Evolutionary conservation across 2,329 filamentous ascomycete genomes (phyloP).

Genomic region (Epicoccum nigrum): DNA sequence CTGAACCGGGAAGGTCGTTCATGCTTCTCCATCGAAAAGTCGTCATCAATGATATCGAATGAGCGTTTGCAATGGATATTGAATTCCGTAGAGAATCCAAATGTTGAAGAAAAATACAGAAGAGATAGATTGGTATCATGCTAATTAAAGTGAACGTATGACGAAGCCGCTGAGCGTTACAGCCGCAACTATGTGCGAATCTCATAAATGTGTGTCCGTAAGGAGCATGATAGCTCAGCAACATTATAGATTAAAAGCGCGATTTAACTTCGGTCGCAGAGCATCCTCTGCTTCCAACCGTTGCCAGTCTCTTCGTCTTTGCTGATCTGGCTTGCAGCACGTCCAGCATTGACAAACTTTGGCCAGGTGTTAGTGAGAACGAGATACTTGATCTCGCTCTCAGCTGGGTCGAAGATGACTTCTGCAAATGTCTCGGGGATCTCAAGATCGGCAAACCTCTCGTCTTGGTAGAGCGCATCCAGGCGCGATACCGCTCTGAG

Average conservation of each 20-base stretch:
- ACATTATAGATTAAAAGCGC: background rate
- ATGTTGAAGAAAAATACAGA: background rate
- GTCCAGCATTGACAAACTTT: slow-evolving; percentile 41
- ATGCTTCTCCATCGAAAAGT: slow-evolving; percentile 7
- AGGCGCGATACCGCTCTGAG: slow-evolving; percentile 34
- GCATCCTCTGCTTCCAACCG: slow-evolving; percentile 15
- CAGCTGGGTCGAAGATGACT: slow-evolving; percentile 38
- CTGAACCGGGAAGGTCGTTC: slow-evolving; percentile 28
- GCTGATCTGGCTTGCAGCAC: slow-evolving; percentile 27
- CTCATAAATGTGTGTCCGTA: background rate
- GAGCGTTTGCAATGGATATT: background rate
- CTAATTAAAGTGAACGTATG: slow-evolving; percentile 8
- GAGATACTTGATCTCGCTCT: slow-evolving; percentile 45
- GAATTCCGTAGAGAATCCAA: background rate
- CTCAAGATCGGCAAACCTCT: slow-evolving; percentile 22
- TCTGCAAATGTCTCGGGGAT: slow-evolving; percentile 37
- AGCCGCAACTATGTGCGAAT: background rate
- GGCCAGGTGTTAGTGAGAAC: slow-evolving; percentile 47
- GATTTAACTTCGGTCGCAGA: slow-evolving; percentile 10
- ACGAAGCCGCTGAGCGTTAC: background rate
- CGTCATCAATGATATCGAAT: slow-evolving; percentile 6
- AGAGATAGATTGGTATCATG: slow-evolving; percentile 9
- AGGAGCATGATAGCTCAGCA: background rate
- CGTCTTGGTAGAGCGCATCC: slow-evolving; percentile 24
- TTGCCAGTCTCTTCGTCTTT: slow-evolving; percentile 25